A percentile compares a stretch with the other conserved stretches of the same genome.
phyloP scores from a whole-genome alignment of 805 yeast species.

The Saccharomycopsis lassenensis region DNA sequence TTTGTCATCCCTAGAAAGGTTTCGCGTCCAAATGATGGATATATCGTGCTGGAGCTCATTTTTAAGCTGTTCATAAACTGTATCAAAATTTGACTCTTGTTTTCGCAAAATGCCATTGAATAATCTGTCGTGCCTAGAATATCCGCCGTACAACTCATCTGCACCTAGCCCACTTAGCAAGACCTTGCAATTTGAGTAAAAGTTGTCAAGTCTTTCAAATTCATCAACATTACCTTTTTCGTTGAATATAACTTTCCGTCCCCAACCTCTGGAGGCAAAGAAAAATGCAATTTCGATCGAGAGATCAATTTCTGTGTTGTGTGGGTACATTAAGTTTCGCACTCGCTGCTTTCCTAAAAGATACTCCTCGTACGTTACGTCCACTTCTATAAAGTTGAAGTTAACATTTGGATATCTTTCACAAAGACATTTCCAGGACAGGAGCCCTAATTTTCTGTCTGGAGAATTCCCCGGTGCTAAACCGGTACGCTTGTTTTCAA shows the following conservation, averaged over 20 bases:
- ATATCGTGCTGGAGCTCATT: conserved; percentile 63
- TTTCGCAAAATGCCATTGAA: conserved; percentile 23
- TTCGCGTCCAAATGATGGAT: conserved; percentile 61
- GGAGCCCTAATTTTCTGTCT: conserved; percentile 66
- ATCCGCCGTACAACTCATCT: conserved; percentile 94
- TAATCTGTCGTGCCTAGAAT: conserved; percentile 64
- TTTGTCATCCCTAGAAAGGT: conserved; percentile 86
- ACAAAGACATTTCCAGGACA: conserved; percentile 46
- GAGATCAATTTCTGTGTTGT: conserved; percentile 86
- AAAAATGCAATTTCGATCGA: conserved; percentile 93
- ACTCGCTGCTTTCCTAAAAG: conserved; percentile 40
- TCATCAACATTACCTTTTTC: conserved; percentile 4
- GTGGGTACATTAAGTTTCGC: conserved; percentile 63
- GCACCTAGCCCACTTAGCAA: conserved; percentile 92
- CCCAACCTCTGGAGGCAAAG: conserved; percentile 66
- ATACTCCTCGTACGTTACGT: conserved; percentile 65
- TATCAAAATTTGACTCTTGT: conserved; percentile 10
- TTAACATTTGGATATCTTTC: conserved; percentile 29
- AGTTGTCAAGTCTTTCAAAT: conserved; percentile 10
- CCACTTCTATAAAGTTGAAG: conserved; percentile 50
- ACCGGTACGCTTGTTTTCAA: conserved; percentile 76
- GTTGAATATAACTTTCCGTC: conserved; percentile 22
- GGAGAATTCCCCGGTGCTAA: conserved; percentile 59
- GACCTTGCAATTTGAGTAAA: conserved; percentile 47
- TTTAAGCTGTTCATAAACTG: conserved; percentile 34